These are phyloP conservation scores for Hypoxylon perforatum DNA, from an alignment of 495 filamentous ascomycete species.

Conservation along the genomic window DNA sequence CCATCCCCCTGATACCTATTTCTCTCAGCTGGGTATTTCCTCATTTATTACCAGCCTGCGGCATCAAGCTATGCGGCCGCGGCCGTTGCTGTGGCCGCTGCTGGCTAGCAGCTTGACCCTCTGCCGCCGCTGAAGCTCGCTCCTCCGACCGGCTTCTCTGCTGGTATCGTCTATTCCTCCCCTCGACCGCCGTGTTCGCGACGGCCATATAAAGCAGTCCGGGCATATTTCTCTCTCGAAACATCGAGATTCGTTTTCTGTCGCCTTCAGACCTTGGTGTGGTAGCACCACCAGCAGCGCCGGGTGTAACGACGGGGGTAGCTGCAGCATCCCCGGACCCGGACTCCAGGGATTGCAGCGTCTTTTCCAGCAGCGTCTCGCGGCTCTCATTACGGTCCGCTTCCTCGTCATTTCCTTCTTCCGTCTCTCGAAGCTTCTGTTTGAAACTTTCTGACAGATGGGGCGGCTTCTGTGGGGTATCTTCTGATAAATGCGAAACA, in stretches of 20 bases:
- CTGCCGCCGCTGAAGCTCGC: neutral
- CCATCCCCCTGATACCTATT: neutral
- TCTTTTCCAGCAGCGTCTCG: conserved; percentile 1
- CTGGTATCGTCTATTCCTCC: conserved; percentile 10
- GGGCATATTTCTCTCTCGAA: conserved; percentile 24
- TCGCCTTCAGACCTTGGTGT: neutral
- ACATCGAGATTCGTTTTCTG: conserved; percentile 32
- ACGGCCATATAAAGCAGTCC: conserved; percentile 35
- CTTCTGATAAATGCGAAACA: conserved; percentile 19
- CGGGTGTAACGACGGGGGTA: too few relatives aligned
- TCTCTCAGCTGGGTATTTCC: neutral
- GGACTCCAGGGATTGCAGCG: conserved; percentile 13
- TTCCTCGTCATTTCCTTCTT: neutral
- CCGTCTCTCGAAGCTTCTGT: conserved; percentile 11
- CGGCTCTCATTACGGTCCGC: neutral
- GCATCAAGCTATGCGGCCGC: conserved; percentile 25
- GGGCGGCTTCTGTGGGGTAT: too few relatives aligned
- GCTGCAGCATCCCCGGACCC: conserved; percentile 12
- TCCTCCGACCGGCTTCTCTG: conserved; percentile 32
- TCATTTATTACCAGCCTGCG: neutral
- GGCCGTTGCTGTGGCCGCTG: neutral
- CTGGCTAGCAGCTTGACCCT: neutral
- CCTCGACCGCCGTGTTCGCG: conserved; percentile 25
- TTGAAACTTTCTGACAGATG: conserved; percentile 19
- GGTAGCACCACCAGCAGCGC: neutral